Evolutionary conservation across 441 rosid genomes (phyloP).

Genomic region (Biscutella laevigata): DNA sequence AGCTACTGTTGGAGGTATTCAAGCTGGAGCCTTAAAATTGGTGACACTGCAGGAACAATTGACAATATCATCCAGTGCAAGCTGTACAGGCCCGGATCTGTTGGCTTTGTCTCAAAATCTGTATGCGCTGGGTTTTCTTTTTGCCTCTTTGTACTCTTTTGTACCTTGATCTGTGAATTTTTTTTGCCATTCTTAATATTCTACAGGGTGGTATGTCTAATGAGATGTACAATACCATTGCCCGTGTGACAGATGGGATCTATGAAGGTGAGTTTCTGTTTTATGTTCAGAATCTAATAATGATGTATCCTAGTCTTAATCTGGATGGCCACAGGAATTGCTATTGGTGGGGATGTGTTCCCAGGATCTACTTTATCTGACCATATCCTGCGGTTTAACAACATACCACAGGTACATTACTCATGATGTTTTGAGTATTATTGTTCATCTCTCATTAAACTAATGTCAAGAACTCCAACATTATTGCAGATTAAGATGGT

Average conservation of each 20-base stretch:
- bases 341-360: conserved; percentile 97
- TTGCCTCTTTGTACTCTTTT: neutral
- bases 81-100: conserved; percentile 91
- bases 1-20: conserved; percentile 97
- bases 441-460: too few species aligned
- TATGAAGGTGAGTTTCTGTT: conserved; percentile 57
- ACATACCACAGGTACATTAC: conserved; percentile 89
- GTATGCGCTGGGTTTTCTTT: conserved; percentile 48
- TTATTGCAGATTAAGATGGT: conserved; percentile 71
- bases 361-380: conserved; percentile 95
- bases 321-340: too few species aligned
- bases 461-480: too few species aligned
- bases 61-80: conserved; percentile 87
- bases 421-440: too few species aligned
- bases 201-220: conserved; percentile 94
- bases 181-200: conserved; percentile 5
- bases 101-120: conserved; percentile 96
- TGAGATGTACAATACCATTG: conserved; percentile 79
- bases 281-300: conserved; percentile 1
- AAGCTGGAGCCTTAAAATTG: conserved; percentile 98
- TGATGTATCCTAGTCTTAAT: too few species aligned
- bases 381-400: conserved; percentile 82
- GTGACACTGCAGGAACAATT: conserved; percentile 97
- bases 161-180: neutral
- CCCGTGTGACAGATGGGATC: conserved; percentile 92